Conservation (phyloP, 495 filamentous ascomycete genomes). For the Aspergillus wentii region DNA sequence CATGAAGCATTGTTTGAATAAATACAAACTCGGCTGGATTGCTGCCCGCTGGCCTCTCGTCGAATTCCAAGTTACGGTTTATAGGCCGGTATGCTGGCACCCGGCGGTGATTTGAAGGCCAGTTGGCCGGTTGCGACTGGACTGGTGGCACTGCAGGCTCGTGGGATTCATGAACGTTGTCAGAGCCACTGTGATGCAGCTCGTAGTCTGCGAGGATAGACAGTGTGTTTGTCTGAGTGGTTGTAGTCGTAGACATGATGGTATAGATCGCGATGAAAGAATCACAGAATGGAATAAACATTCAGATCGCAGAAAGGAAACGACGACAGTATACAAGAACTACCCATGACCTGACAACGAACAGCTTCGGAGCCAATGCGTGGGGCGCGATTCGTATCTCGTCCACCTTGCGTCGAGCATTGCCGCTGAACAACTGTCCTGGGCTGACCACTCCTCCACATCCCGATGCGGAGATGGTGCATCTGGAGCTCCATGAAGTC, state of each 20-base stretch:
- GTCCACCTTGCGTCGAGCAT: too few relatives aligned
- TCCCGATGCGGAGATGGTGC: too few relatives aligned
- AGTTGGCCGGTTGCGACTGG: conserved; percentile 21
- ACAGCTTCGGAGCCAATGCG: too few relatives aligned
- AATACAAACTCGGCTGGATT: conserved; percentile 40
- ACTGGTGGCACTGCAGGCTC: background rate
- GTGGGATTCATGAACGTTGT: conserved; percentile 6
- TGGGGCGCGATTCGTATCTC: too few relatives aligned
- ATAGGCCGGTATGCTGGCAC: conserved; percentile 46
- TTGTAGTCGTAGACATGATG: conserved; percentile 29
- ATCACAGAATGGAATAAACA: conserved; percentile 1
- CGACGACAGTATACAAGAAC: too few relatives aligned
- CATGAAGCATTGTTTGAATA: conserved; percentile 47
- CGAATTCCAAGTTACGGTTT: conserved; percentile 37
- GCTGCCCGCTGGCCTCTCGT: conserved; percentile 34
- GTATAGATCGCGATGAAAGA: conserved; percentile 29
- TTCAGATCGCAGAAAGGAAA: too few relatives aligned
- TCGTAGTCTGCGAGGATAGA: conserved; percentile 45
- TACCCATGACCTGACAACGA: too few relatives aligned
- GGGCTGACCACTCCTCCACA: conserved; percentile 29
- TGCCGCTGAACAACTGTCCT: too few relatives aligned
- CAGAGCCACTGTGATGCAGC: conserved; percentile 31
- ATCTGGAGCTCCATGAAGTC: too few relatives aligned
- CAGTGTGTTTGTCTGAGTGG: conserved; percentile 17
- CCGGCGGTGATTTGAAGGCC: conserved; percentile 42